These are phyloP conservation scores for Penicillium canescens DNA, from an alignment of 495 filamentous ascomycete species.

Conservation along the genomic window DNA sequence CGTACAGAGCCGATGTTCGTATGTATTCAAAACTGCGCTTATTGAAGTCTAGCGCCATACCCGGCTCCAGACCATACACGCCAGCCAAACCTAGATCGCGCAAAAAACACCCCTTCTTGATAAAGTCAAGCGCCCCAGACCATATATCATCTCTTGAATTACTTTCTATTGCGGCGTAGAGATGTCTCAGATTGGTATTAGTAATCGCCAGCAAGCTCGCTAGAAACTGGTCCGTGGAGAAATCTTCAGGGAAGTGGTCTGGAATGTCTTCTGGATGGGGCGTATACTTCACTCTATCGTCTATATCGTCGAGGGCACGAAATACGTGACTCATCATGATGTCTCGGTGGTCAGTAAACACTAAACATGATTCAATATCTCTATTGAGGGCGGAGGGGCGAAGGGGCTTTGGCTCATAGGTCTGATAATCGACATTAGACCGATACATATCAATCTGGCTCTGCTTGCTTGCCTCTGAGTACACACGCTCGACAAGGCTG, in stretches of 20 bases:
- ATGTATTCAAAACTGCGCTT: background rate
- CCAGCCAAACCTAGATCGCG: background rate
- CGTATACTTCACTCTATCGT: background rate
- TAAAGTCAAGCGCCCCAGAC: background rate
- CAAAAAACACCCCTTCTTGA: background rate
- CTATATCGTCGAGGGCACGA: background rate
- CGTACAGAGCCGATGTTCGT: background rate
- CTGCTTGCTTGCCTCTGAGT: background rate
- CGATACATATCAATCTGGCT: background rate
- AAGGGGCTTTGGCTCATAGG: background rate
- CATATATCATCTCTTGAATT: background rate
- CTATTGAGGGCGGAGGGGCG: background rate
- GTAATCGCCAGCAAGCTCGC: background rate
- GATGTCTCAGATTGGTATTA: background rate
- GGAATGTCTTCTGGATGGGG: background rate
- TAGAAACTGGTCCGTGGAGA: background rate
- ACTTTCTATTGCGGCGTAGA: background rate
- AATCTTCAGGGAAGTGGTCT: background rate
- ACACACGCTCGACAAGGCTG: background rate
- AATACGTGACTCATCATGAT: background rate
- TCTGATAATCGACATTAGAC: background rate
- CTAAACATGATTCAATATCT: background rate
- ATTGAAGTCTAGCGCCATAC: background rate
- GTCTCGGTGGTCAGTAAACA: background rate
- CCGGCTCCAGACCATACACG: background rate